Conservation (phyloP, 768 basidiomycete genomes). For the Dacryopinax primogenitus region DNA sequence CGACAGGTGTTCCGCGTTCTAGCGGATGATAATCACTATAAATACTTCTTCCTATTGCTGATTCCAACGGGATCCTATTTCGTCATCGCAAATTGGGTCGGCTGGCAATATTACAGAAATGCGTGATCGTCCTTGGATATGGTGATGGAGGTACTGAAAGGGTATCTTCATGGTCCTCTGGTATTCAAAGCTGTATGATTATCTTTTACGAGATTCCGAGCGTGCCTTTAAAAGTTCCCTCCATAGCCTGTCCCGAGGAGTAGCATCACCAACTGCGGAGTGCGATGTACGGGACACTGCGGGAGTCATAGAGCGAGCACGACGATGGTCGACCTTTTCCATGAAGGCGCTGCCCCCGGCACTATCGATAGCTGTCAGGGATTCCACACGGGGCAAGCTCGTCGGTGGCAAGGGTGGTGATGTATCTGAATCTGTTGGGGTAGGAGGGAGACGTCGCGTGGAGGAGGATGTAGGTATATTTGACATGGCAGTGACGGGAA, state of each 20-base stretch:
- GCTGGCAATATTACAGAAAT: slow-evolving; percentile 94
- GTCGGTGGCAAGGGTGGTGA: background rate
- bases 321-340: slow-evolving; percentile 11
- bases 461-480: background rate
- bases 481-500: background rate
- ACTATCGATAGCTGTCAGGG: background rate
- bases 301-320: slow-evolving; percentile 15
- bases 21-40: slow-evolving; percentile 72
- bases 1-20: slow-evolving; percentile 50
- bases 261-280: background rate
- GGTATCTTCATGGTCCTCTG: too few relatives aligned
- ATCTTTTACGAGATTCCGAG: slow-evolving; percentile 1
- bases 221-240: background rate
- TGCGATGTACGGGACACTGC: background rate
- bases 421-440: background rate
- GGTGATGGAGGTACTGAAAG: background rate
- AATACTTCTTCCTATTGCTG: slow-evolving; percentile 67
- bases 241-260: background rate
- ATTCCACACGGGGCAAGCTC: background rate
- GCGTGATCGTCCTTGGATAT: slow-evolving; percentile 38
- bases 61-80: slow-evolving; percentile 77
- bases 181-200: background rate
- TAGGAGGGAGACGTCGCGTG: background rate
- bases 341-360: slow-evolving; percentile 17
- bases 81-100: slow-evolving; percentile 96